A percentile compares a stretch with the other conserved stretches of the same genome.
Evolutionary conservation across 768 basidiomycete species (phyloP).

Genomic region (Psilocybe tampanensis): DNA sequence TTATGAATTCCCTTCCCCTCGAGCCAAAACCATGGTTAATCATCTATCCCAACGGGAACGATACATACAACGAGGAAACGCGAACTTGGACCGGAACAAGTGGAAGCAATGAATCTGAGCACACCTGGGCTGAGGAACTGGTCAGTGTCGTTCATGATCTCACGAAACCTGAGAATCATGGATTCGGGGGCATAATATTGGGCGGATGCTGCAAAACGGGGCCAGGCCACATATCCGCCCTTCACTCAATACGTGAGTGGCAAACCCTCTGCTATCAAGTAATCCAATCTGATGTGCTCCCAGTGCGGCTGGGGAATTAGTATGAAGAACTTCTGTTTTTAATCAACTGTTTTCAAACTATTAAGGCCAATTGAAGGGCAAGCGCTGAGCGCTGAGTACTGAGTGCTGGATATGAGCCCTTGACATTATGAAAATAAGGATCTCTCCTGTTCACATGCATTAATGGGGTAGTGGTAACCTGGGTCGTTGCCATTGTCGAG

Average conservation of each 20-base stretch:
- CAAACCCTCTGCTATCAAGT: neutral
- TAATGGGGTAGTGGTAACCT: conserved; percentile 21
- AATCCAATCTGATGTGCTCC: neutral
- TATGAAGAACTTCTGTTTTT: too few species aligned
- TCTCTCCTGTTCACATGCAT: conserved; percentile 8
- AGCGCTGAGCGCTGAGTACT: too few species aligned
- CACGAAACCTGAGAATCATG: neutral
- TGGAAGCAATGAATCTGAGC: conserved; percentile 17
- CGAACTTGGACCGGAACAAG: conserved; percentile 44
- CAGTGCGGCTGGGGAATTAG: too few species aligned
- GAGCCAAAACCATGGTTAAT: conserved; percentile 51
- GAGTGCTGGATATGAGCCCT: too few species aligned
- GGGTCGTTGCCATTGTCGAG: conserved; percentile 20
- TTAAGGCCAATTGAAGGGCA: too few species aligned
- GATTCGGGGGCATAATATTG: neutral
- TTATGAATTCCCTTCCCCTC: conserved; percentile 13
- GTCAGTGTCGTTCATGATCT: conserved; percentile 20
- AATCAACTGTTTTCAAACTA: too few species aligned
- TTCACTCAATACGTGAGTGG: neutral
- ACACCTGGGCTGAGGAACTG: conserved; percentile 39
- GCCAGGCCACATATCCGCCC: neutral
- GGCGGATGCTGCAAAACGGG: conserved; percentile 1
- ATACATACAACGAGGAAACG: conserved; percentile 49
- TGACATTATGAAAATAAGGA: too few species aligned
- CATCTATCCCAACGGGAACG: conserved; percentile 74